Evolutionary conservation across 176 grass and related monocot genomes (phyloP), one percentile per base, ranked within the genome.

Genomic region (Olyra latifolia): DNA sequence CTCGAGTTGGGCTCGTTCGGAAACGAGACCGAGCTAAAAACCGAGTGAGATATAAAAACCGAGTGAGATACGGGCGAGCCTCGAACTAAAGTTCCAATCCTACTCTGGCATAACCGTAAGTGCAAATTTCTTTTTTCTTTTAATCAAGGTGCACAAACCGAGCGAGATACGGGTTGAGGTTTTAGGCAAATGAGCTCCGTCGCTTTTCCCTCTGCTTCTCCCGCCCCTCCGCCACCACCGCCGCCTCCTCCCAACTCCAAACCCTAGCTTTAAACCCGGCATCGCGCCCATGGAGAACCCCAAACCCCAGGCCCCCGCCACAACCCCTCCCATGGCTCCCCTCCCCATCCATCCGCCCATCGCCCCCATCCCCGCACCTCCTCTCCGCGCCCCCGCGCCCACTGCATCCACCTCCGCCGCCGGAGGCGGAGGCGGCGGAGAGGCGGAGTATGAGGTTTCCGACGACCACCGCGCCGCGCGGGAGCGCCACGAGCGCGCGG

Each of bases 401-500:
- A 19, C 78, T 28, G 29, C 79, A 64, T 63, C 76, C 61, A 32
- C 74, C 63, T 27, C 72, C 23, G 32, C 56, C 29, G 23, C 67
- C 24, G 24, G 75, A 39, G 63, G 48, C 24, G 71, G 62, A 9
- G 69, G 64, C n/a, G 83, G 62, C 2, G 87, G 76, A 3, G 94
- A 88, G n/a, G 77, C 49, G 62, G 80, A 86, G 14, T 94, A 97
- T 63, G 95, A 92, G 73, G 48, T 98, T 48, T 98, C 90, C 7
- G 95, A 98, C 10, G 95, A 93, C 60, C 87, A 89, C 83, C 89
- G 89, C 52, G 85, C 90, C 44, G 95, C 95, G 39, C 85, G 92
- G 80, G 92, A 98, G 80, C 95, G 92, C 15, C 95, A 98, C 80
- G 95, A 98, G 80, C 91, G 93, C 73, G 91, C 92, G 41, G 90